These are phyloP conservation scores for Grosmannia clavigera DNA, from an alignment of 2,329 filamentous ascomycete genomes.

Conservation along the genomic window DNA sequence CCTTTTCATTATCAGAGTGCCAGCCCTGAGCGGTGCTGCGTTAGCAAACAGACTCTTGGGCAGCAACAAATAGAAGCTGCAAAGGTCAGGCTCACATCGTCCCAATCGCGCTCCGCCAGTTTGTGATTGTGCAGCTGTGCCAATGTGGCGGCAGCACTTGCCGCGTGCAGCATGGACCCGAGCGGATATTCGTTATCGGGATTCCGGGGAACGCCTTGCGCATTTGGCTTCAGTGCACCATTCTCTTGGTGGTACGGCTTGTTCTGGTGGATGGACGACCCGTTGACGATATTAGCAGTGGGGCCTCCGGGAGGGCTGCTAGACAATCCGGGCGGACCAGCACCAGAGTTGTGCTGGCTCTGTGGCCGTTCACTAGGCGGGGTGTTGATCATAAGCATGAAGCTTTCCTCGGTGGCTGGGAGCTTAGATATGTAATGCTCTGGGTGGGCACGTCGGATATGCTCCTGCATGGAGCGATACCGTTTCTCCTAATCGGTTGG, in stretches of 20 bases:
- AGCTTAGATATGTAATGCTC: conserved; percentile 97
- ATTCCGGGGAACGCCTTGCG: conserved; percentile 55
- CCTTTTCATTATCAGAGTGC: conserved; percentile 57
- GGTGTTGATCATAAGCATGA: conserved; percentile 88
- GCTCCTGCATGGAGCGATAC: conserved; percentile 98
- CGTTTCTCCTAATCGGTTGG: conserved; percentile 21
- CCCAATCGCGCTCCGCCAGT: conserved; percentile 57
- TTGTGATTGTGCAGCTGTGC: conserved; percentile 73
- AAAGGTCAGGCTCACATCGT: conserved; percentile 47
- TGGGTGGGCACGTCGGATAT: conserved; percentile 92
- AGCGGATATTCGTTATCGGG: conserved; percentile 53
- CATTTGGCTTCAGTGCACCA: conserved; percentile 52
- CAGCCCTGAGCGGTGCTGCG: conserved; percentile 42
- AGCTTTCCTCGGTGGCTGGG: conserved; percentile 95
- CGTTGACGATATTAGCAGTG: neutral
- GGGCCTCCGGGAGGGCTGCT: conserved; percentile 1
- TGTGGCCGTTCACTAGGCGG: conserved; percentile 43
- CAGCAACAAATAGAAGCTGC: conserved; percentile 4
- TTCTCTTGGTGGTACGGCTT: conserved; percentile 49
- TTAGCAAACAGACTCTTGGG: conserved; percentile 8
- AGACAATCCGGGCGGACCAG: conserved; percentile 12
- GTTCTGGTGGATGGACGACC: conserved; percentile 13
- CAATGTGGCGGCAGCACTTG: conserved; percentile 72
- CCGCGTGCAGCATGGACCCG: conserved; percentile 51
- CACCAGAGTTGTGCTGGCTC: conserved; percentile 21